These are phyloP conservation scores for Vigna nakashimae DNA, from an alignment of 306 rosid species.

Conservation along the genomic window DNA sequence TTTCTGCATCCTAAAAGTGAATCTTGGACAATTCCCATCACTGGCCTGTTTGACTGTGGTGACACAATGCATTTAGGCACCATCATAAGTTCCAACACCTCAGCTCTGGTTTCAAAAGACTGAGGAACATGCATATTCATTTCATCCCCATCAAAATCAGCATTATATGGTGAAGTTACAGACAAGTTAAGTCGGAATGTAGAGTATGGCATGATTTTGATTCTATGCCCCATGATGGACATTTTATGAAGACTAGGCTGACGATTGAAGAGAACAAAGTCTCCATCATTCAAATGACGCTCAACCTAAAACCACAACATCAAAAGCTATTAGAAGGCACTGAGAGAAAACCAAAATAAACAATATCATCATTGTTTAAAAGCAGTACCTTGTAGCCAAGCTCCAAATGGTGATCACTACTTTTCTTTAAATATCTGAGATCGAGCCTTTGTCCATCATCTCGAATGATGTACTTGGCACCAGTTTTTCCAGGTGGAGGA, in stretches of 20 bases:
- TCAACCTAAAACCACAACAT: constrained; percentile 78
- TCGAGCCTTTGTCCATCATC: constrained; percentile 99
- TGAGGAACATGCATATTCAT: constrained; percentile 99
- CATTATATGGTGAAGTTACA: constrained; percentile 95
- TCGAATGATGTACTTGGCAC: constrained; percentile 97
- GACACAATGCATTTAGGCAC: constrained; percentile 99
- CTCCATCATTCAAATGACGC: constrained; percentile 98
- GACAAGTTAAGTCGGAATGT: constrained; percentile 93
- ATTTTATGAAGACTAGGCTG: constrained; percentile 99
- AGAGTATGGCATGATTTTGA: constrained; percentile 99
- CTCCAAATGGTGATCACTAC: constrained; percentile 99
- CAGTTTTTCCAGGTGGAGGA: constrained; percentile 99
- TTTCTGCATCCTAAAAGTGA: constrained; percentile 92
- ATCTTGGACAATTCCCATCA: constrained; percentile 99
- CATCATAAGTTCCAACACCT: constrained; percentile 99
- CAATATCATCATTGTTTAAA: constrained; percentile 10
- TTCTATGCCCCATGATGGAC: constrained; percentile 99
- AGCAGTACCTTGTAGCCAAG: constrained; percentile 89
- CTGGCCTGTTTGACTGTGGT: constrained; percentile 96
- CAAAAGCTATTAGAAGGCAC: constrained; percentile 26
- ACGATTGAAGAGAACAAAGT: constrained; percentile 95
- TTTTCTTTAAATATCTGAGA: constrained; percentile 95
- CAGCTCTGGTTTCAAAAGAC: constrained; percentile 99
- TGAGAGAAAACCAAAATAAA: constrained; percentile 3
- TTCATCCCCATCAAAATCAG: constrained; percentile 99